Conservation (phyloP, 805 yeast species). For the Schwanniomyces sp. region DNA sequence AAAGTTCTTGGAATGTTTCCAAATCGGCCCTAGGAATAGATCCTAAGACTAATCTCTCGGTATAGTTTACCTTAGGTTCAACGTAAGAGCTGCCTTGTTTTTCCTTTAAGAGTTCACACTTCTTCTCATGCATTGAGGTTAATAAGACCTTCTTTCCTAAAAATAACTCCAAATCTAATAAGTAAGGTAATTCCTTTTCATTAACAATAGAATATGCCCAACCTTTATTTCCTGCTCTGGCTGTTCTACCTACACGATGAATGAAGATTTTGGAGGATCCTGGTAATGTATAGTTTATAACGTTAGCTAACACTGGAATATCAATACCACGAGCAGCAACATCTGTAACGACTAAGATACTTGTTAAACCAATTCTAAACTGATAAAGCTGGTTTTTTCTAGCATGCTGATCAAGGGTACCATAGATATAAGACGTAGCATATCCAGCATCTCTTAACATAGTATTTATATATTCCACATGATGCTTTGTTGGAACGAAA, state of each 20-base stretch:
- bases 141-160: conserved; percentile 78
- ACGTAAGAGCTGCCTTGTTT: conserved; percentile 42
- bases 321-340: conserved; percentile 99
- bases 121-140: conserved; percentile 67
- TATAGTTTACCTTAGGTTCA: conserved; percentile 67
- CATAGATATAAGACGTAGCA: conserved; percentile 86
- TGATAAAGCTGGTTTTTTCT: conserved; percentile 84
- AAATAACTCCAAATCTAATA: conserved; percentile 86
- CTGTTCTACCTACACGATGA: conserved; percentile 99
- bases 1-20: conserved; percentile 73
- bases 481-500: conserved; percentile 96
- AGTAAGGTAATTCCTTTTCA: conserved; percentile 84
- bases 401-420: conserved; percentile 93
- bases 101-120: conserved; percentile 50
- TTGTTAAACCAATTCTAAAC: conserved; percentile 81
- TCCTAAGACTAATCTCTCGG: conserved; percentile 80
- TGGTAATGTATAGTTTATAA: conserved; percentile 86
- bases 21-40: conserved; percentile 70
- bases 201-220: conserved; percentile 93
- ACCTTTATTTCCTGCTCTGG: conserved; percentile 97
- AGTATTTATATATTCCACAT: conserved; percentile 84
- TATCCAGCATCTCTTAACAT: conserved; percentile 78
- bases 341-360: conserved; percentile 93
- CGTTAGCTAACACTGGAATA: conserved; percentile 94
- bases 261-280: conserved; percentile 90